Base-by-base conservation (phyloP, 2,329 filamentous ascomycete species). In the Arthrobotrys musiformis region DNA sequence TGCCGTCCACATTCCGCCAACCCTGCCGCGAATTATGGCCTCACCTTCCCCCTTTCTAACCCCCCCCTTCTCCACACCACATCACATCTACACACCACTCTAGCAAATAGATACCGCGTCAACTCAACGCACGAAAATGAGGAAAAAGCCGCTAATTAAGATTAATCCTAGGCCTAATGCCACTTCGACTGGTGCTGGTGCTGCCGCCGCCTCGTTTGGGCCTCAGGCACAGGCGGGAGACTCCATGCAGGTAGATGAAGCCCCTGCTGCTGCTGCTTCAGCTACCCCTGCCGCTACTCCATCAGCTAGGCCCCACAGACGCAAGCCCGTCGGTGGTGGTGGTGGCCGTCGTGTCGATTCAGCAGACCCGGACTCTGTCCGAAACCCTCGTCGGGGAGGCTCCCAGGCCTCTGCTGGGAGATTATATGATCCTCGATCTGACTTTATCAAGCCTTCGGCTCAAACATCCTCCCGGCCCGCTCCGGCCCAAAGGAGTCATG, bases 201-300 rank as follows among this genome's bases (percentile, higher is more conserved):
- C 40, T 26, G 58, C 60, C 37, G 24, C 15, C 22, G 24, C 37
- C 40, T 62, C 24, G 37, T 35, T 22, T 24, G 48, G 0, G 9
- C 40, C 70, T 54, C 70, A 68, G 52, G 44, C 17, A 33, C 30
- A 68, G 13, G 54, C 64, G 19, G 42, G 24, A 15, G 40, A 66
- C 15, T 35, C 56, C n/a, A 76, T 76, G 70, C 63, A 76, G 26
- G 30, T 76, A 9, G 70, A 76, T 33, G 63, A 69, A 26, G 60
- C 62, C 28, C 40, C n/a, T n/a, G n/a, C 70, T 56, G 26, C 33
- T 17, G 44, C 48, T 35, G 15, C 24, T 22, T 35, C 50, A 26
- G 40, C 70, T n/a, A 40, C 42, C 19, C 62, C 70, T 44, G 30
- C 70, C 35, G 22, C 63, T 56, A 19, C 62, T 1, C n/a, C 50